A percentile compares a stretch with the other conserved stretches of the same genome.
phyloP scores from a whole-genome alignment of 2,329 filamentous ascomycete genomes.

The Paecilomyces dactylethromorphus region DNA sequence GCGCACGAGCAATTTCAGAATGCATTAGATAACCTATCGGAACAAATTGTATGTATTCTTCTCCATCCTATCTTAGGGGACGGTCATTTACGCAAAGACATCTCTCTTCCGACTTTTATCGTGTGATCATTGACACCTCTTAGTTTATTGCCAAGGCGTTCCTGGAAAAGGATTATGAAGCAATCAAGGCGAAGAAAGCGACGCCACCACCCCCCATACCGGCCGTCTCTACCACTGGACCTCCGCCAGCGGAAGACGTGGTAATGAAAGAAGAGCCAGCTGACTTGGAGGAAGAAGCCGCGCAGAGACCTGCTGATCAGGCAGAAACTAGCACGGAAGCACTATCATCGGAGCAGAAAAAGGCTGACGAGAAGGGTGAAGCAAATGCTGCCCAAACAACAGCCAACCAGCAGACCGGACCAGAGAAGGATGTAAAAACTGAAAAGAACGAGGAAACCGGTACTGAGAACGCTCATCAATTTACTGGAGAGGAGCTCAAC shows the following conservation, averaged over 20 bases:
- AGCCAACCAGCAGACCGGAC: constrained; percentile 8
- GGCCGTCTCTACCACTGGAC: neutral
- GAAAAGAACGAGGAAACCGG: constrained; percentile 14
- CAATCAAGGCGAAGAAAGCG: constrained; percentile 24
- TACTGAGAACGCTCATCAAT: constrained; percentile 15
- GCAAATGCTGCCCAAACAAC: constrained; percentile 4
- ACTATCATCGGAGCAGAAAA: constrained; percentile 12
- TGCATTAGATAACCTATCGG: constrained; percentile 33
- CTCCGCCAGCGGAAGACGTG: constrained; percentile 21
- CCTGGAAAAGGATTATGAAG: constrained; percentile 36
- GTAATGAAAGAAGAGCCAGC: constrained; percentile 19
- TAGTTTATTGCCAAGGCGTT: constrained; percentile 39
- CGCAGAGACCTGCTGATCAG: constrained; percentile 12
- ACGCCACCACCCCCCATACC: constrained; percentile 5
- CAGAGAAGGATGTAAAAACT: constrained; percentile 14
- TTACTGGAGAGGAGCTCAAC: constrained; percentile 28
- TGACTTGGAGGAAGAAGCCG: constrained; percentile 9
- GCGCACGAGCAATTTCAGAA: constrained; percentile 34
- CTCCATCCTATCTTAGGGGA: neutral
- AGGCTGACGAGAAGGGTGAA: constrained; percentile 4
- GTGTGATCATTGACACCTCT: neutral
- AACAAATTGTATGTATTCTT: constrained; percentile 33
- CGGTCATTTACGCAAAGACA: neutral
- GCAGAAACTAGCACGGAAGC: constrained; percentile 9
- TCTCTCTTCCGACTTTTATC: neutral